phyloP scores from a whole-genome alignment of 1,284 basidiomycete species.

The Ganoderma sinense region DNA sequence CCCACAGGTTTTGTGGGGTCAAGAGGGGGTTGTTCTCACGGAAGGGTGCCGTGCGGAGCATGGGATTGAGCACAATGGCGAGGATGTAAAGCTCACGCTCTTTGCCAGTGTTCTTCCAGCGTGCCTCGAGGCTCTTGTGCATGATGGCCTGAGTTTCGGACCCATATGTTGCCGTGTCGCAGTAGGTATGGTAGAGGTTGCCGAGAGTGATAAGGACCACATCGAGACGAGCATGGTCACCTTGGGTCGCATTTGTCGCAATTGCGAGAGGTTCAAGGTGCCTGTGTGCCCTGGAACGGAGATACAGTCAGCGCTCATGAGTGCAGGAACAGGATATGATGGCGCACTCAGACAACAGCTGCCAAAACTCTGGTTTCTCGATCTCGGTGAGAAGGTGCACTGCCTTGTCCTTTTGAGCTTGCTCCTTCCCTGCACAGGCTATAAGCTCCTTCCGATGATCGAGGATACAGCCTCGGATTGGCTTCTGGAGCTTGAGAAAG shows the following conservation, averaged over 20 bases:
- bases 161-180: conserved; percentile 26
- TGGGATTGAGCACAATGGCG: conserved; percentile 48
- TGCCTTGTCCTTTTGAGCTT: conserved; percentile 32
- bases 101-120: conserved; percentile 46
- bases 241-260: conserved; percentile 48
- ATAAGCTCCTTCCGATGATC: not conserved
- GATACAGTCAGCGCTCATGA: conserved; percentile 37
- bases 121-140: conserved; percentile 45
- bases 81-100: conserved; percentile 52
- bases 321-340: conserved; percentile 15
- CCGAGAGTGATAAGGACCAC: conserved; percentile 48
- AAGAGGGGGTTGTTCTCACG: conserved; percentile 8
- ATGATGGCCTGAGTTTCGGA: conserved; percentile 33
- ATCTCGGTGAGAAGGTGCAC: conserved; percentile 38
- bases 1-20: conserved; percentile 5
- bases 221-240: conserved; percentile 43
- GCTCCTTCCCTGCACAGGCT: not conserved
- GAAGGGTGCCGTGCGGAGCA: conserved; percentile 30
- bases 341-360: not conserved
- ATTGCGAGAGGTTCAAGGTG: conserved; percentile 46
- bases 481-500: conserved; percentile 15
- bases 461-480: conserved; percentile 20
- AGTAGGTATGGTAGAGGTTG: conserved; percentile 36
- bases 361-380: conserved; percentile 37
- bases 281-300: not conserved